phyloP scores from a whole-genome alignment of 495 filamentous ascomycete genomes.

The Tuber brumale region DNA sequence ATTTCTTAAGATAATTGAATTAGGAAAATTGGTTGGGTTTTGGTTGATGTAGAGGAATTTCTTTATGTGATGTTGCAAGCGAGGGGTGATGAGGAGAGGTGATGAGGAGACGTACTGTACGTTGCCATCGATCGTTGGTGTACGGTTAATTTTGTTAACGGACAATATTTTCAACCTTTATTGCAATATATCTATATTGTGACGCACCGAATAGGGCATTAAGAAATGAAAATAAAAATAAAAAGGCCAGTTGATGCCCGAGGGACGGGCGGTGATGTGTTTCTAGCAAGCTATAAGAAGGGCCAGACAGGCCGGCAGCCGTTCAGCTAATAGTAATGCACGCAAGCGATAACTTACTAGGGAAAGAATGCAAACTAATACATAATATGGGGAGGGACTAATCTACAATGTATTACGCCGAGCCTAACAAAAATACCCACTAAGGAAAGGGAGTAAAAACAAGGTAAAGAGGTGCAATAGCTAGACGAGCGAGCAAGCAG shows the following conservation, averaged over 20 bases:
- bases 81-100: no score
- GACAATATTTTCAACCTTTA: no score
- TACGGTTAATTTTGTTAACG: no score
- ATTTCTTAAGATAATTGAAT: no score
- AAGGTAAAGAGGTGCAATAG: background rate
- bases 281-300: background rate
- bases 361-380: background rate
- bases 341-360: background rate
- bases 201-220: no score
- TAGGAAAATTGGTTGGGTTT: no score
- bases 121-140: no score
- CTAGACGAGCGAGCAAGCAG: background rate
- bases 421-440: background rate
- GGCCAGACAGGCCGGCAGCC: background rate
- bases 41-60: no score
- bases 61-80: no score
- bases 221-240: no score
- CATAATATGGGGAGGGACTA: background rate
- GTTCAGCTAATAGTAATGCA: background rate
- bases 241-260: background rate
- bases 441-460: background rate
- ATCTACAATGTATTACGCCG: background rate
- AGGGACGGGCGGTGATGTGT: background rate
- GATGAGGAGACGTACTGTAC: no score
- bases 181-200: no score